Evolutionary conservation across 163 green algal species (phyloP).

Genomic region (Prototheca wickerhamii): DNA sequence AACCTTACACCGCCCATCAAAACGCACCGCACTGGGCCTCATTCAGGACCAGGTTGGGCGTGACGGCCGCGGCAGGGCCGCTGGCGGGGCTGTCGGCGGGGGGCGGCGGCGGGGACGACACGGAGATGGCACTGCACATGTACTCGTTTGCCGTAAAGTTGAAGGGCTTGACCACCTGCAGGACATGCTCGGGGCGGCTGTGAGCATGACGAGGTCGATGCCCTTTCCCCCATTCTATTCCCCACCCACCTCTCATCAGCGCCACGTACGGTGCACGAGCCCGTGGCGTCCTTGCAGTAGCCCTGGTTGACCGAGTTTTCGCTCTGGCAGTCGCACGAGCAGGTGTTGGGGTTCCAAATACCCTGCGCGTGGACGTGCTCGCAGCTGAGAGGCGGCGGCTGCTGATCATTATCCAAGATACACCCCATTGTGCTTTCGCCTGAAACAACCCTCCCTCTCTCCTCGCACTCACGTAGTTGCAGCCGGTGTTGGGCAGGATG

Average conservation of each 20-base stretch:
- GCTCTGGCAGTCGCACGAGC: conserved; percentile 22
- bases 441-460: neutral
- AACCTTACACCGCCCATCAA: too few relatives aligned
- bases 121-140: conserved; percentile 2
- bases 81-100: neutral
- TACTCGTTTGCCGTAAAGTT: conserved; percentile 13
- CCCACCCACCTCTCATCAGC: too few relatives aligned
- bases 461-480: conserved; percentile 10
- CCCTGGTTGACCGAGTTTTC: conserved; percentile 8
- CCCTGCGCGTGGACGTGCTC: too few relatives aligned
- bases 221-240: too few relatives aligned
- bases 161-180: conserved; percentile 10
- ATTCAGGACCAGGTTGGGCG: neutral
- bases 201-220: conserved; percentile 8
- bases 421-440: too few relatives aligned
- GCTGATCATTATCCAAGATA: neutral
- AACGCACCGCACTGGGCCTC: neutral
- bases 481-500: conserved; percentile 16
- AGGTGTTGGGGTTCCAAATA: conserved; percentile 10
- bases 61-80: neutral
- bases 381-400: neutral
- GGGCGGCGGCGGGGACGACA: neutral
- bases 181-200: neutral
- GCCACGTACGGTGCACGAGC: conserved; percentile 12
- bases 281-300: conserved; percentile 16